Evolutionary conservation across 2,329 filamentous ascomycete species (phyloP).

Genomic region (Pseudogymnoascus sp.): DNA sequence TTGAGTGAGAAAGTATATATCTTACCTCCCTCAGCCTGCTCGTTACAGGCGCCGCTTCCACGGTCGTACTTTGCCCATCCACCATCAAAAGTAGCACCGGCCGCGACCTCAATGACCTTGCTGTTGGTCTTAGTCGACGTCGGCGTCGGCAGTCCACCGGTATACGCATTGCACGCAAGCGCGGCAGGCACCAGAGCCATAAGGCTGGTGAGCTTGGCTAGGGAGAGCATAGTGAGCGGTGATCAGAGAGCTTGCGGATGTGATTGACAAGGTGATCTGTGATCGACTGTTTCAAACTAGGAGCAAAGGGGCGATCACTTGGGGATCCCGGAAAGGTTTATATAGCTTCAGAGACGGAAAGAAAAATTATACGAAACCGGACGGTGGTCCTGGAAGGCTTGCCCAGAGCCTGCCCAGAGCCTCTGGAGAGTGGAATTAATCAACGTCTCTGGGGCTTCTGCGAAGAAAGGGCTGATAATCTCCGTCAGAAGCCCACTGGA

Average conservation of each 20-base stretch:
- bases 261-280: neutral
- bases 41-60: conserved; percentile 34
- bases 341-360: neutral
- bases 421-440: neutral
- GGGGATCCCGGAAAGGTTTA: neutral
- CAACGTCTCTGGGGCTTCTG: neutral
- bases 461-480: neutral
- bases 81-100: conserved; percentile 29
- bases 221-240: neutral
- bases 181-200: conserved; percentile 23
- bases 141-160: conserved; percentile 27
- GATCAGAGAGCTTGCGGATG: neutral
- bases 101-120: conserved; percentile 27
- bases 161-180: conserved; percentile 27
- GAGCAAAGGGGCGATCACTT: neutral
- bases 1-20: neutral
- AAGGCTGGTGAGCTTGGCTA: conserved; percentile 14
- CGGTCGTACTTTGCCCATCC: conserved; percentile 33
- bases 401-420: neutral
- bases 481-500: neutral
- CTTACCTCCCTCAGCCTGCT: conserved; percentile 35
- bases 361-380: neutral
- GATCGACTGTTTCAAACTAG: neutral
- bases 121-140: conserved; percentile 25
- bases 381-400: neutral